phyloP scores from a whole-genome alignment of 2,329 filamentous ascomycete species.

The Phoma herbarum region DNA sequence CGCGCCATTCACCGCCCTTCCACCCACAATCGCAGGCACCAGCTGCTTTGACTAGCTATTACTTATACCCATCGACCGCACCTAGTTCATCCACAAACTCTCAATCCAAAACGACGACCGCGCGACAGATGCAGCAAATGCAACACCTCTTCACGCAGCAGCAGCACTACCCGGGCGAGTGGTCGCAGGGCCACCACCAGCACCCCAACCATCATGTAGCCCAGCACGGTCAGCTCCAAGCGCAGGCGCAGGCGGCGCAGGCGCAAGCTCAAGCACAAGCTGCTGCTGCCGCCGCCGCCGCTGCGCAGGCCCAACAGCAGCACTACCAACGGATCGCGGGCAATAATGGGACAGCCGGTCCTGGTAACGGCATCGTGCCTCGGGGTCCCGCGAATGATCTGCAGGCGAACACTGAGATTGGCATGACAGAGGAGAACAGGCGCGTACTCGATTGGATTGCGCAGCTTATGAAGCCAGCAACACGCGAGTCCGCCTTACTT shows the following conservation, averaged over 20 bases:
- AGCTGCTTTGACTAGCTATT: slow-evolving; percentile 21
- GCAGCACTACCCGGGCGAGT: slow-evolving; percentile 65
- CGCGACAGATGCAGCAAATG: slow-evolving; percentile 51
- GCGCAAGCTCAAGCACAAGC: slow-evolving; percentile 60
- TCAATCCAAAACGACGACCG: slow-evolving; percentile 22
- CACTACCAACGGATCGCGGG: slow-evolving; percentile 79
- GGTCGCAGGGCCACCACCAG: slow-evolving; percentile 59
- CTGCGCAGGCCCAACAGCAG: slow-evolving; percentile 58
- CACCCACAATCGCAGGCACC: slow-evolving; percentile 20
- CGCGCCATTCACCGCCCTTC: slow-evolving; percentile 25
- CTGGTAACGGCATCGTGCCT: slow-evolving; percentile 49
- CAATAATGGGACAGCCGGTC: slow-evolving; percentile 64
- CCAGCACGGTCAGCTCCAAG: slow-evolving; percentile 52
- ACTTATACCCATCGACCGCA: slow-evolving; percentile 16
- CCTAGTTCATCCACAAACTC: slow-evolving; percentile 15
- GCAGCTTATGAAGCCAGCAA: slow-evolving; percentile 85
- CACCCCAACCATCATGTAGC: slow-evolving; percentile 52
- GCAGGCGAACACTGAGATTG: slow-evolving; percentile 50
- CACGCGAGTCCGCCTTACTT: slow-evolving; percentile 87
- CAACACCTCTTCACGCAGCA: slow-evolving; percentile 71
- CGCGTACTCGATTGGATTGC: slow-evolving; percentile 93
- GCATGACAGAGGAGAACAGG: slow-evolving; percentile 87
- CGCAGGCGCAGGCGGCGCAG: slow-evolving; percentile 58
- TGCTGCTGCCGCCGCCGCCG: slow-evolving; percentile 62
- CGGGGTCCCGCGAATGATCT: slow-evolving; percentile 52